Conservation (phyloP, 768 basidiomycete genomes). For the Tubosaeta sp. region DNA sequence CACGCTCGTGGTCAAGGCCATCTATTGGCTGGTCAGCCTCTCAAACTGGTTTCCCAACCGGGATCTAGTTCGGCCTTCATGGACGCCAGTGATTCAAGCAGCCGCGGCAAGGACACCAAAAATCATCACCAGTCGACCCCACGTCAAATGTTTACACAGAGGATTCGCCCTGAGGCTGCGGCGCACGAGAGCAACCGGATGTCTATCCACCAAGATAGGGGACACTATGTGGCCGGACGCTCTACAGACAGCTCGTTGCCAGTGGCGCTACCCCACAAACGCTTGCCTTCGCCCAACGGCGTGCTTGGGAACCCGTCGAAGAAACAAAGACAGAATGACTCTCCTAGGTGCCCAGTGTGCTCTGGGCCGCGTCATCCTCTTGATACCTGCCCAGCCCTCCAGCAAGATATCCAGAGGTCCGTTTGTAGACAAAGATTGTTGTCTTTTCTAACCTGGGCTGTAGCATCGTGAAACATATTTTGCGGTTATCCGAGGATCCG, state of each 20-base stretch:
- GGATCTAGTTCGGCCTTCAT: constrained; percentile 10
- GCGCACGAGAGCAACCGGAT: neutral
- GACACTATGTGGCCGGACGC: neutral
- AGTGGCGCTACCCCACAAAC: constrained; percentile 31
- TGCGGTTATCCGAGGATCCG: constrained; percentile 40
- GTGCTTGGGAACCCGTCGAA: constrained; percentile 30
- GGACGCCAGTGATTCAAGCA: constrained; percentile 6
- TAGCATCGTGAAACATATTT: constrained; percentile 43
- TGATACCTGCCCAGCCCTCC: constrained; percentile 54
- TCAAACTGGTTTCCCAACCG: constrained; percentile 46
- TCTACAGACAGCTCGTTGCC: neutral
- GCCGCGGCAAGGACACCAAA: neutral
- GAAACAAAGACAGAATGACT: constrained; percentile 32
- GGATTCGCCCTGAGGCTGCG: neutral
- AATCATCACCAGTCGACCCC: neutral
- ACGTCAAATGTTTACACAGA: neutral
- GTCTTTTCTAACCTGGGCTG: constrained; percentile 7
- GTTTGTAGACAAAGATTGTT: neutral
- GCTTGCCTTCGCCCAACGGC: constrained; percentile 30
- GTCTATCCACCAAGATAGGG: neutral
- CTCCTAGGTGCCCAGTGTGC: constrained; percentile 46
- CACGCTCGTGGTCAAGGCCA: constrained; percentile 49
- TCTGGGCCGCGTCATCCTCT: constrained; percentile 40
- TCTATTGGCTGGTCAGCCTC: constrained; percentile 61
- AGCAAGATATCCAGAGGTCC: constrained; percentile 53